These are phyloP conservation scores for Pleurozium schreberi DNA, from an alignment of 225 moss, liverwort and hornwort genomes.

Conservation along the genomic window DNA sequence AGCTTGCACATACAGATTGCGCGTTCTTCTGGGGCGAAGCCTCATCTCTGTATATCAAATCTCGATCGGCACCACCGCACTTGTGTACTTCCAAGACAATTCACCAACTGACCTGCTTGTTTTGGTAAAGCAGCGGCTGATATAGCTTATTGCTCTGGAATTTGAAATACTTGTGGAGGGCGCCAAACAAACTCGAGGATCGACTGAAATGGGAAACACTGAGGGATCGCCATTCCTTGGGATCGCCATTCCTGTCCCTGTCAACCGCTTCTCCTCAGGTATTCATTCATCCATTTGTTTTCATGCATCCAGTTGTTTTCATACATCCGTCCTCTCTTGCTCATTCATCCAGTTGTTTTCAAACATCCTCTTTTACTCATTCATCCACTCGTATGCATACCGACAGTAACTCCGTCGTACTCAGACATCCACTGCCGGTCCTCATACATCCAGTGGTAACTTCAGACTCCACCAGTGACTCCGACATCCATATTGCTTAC, in stretches of 20 bases:
- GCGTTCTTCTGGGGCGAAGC: too few species aligned
- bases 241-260: background rate
- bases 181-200: background rate
- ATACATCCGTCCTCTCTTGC: background rate
- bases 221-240: background rate
- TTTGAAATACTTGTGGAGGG: background rate
- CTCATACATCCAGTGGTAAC: too few species aligned
- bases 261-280: background rate
- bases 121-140: background rate
- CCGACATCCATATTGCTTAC: too few species aligned
- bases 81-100: background rate
- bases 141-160: background rate
- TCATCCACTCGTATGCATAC: background rate
- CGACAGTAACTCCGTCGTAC: background rate
- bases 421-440: background rate
- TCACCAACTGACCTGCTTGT: background rate
- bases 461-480: too few species aligned
- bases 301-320: background rate
- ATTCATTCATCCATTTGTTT: background rate
- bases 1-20: background rate
- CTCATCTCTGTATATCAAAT: background rate
- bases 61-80: background rate
- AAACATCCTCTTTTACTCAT: background rate
- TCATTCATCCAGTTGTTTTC: background rate
- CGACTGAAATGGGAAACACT: background rate